phyloP scores from a whole-genome alignment of 768 basidiomycete genomes.

The Lactarius evosmus region DNA sequence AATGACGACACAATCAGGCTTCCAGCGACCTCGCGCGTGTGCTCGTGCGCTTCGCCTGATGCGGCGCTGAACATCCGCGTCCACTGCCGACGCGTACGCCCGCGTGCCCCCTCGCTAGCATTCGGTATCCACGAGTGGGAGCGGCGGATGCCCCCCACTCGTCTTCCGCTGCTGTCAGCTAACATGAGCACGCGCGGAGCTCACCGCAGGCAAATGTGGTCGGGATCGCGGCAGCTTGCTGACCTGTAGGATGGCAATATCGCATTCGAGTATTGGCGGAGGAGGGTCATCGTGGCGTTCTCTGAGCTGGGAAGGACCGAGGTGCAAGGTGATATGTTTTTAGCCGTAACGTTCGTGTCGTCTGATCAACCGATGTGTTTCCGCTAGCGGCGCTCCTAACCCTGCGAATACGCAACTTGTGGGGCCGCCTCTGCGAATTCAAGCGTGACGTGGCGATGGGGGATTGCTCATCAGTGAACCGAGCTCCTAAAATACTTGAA shows the following conservation, averaged over 20 bases:
- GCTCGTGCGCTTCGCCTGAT: conserved; percentile 34
- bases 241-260: conserved; percentile 90
- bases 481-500: conserved; percentile 80
- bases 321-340: conserved; percentile 70
- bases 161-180: conserved; percentile 56
- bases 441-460: conserved; percentile 74
- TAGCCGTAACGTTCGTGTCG: conserved; percentile 11
- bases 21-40: conserved; percentile 61
- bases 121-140: conserved; percentile 61
- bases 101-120: conserved; percentile 52
- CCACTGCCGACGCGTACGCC: conserved; percentile 39
- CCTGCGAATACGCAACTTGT: conserved; percentile 77
- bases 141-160: conserved; percentile 60
- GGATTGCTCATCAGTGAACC: conserved; percentile 79
- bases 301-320: conserved; percentile 86
- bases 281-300: conserved; percentile 69
- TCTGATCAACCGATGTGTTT: conserved; percentile 2
- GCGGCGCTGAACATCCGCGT: neutral
- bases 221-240: conserved; percentile 61
- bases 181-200: conserved; percentile 32
- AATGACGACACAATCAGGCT: conserved; percentile 61
- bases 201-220: conserved; percentile 52
- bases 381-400: conserved; percentile 79
- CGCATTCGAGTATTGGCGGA: conserved; percentile 77
- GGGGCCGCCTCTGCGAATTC: conserved; percentile 64